phyloP scores from a whole-genome alignment of 768 basidiomycete species.

The Podaxis pistillaris region DNA sequence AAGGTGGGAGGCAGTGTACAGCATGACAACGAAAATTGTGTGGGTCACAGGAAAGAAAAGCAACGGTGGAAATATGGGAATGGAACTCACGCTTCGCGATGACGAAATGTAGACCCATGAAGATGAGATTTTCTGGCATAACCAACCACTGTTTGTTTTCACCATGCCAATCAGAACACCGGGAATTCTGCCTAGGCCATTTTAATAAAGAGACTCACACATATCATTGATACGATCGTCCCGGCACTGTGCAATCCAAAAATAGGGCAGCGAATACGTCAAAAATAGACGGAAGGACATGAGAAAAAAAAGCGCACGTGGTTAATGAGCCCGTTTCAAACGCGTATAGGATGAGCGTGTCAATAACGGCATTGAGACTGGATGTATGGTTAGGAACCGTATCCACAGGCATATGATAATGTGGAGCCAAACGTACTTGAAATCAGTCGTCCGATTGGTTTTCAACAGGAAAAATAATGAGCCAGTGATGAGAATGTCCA shows the following conservation, averaged over 20 bases:
- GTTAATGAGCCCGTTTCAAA: constrained; percentile 54
- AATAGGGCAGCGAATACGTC: background rate
- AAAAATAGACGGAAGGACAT: background rate
- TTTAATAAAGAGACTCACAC: constrained; percentile 28
- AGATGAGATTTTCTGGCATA: constrained; percentile 42
- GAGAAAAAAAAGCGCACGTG: constrained; percentile 28
- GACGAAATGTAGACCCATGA: constrained; percentile 49
- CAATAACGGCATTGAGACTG: constrained; percentile 46
- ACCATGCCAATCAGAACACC: constrained; percentile 2
- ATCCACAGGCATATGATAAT: background rate
- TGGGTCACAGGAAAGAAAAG: background rate
- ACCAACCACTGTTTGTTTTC: constrained; percentile 37
- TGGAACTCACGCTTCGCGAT: constrained; percentile 39
- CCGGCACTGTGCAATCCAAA: constrained; percentile 31
- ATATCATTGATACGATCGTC: constrained; percentile 47
- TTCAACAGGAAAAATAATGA: constrained; percentile 44
- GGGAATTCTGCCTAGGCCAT: background rate
- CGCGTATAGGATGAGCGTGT: constrained; percentile 46
- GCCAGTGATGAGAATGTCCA: constrained; percentile 49
- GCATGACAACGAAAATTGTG: background rate
- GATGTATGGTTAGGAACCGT: background rate
- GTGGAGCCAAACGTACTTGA: constrained; percentile 29
- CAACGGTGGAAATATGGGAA: background rate
- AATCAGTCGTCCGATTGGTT: constrained; percentile 33
- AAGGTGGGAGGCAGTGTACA: background rate